These are phyloP conservation scores for Herpetomonas samuelpessoai DNA, from an alignment of 208 protist genomes.

Conservation along the genomic window DNA sequence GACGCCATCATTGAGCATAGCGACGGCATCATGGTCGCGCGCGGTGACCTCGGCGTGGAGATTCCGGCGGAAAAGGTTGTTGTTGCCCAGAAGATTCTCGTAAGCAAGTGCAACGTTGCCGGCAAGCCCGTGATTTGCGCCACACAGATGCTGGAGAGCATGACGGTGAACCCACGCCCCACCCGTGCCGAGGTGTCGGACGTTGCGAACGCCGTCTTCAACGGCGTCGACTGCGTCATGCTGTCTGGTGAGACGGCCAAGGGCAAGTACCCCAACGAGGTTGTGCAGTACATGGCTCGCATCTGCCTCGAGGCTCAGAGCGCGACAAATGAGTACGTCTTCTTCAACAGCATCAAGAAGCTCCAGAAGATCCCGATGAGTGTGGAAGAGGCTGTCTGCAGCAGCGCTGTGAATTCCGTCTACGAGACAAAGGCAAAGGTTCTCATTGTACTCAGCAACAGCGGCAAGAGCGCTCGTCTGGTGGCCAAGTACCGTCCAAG, in stretches of 20 bases:
- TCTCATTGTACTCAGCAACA: slow-evolving; percentile 93
- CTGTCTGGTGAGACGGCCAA: slow-evolving; percentile 98
- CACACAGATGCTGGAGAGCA: slow-evolving; percentile 99
- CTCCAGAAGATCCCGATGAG: slow-evolving; percentile 78
- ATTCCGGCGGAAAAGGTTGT: slow-evolving; percentile 98
- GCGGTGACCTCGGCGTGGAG: slow-evolving; percentile 99
- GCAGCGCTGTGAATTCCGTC: slow-evolving; percentile 93
- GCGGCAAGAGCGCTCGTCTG: slow-evolving; percentile 90
- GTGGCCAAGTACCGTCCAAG: slow-evolving; percentile 96
- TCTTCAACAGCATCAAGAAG: slow-evolving; percentile 86
- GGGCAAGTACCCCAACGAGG: slow-evolving; percentile 95
- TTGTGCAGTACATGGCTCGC: slow-evolving; percentile 94
- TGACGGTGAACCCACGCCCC: slow-evolving; percentile 96
- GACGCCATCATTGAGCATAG: slow-evolving; percentile 96
- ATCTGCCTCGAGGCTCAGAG: slow-evolving; percentile 91
- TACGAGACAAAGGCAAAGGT: slow-evolving; percentile 89
- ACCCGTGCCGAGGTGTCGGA: slow-evolving; percentile 98
- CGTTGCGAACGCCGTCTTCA: slow-evolving; percentile 98
- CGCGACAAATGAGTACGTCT: slow-evolving; percentile 67
- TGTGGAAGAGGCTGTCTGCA: slow-evolving; percentile 92
- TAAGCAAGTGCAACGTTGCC: slow-evolving; percentile 96
- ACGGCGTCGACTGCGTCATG: slow-evolving; percentile 99
- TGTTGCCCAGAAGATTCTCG: slow-evolving; percentile 98
- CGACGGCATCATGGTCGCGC: slow-evolving; percentile 99
- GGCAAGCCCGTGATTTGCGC: slow-evolving; percentile 99